Evolutionary conservation across 176 grass and related monocot species (phyloP).

Genomic region (Aegilops tauschii): DNA sequence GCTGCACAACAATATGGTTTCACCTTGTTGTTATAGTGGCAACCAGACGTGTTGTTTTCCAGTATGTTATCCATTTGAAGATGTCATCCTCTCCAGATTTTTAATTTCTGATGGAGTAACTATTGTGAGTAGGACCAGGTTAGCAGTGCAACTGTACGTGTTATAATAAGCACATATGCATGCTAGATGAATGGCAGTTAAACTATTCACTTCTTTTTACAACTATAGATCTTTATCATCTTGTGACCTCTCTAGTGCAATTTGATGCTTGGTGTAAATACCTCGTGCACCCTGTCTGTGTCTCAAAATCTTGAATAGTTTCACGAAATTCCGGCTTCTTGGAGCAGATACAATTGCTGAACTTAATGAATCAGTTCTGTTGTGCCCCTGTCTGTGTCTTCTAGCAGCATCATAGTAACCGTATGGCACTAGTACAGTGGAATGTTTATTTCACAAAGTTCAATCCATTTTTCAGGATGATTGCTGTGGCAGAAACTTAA

Average conservation of each 20-base stretch:
- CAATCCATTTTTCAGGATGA: background rate
- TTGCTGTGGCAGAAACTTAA: background rate
- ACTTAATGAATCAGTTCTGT: background rate
- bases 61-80: background rate
- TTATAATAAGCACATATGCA: background rate
- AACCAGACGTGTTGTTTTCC: constrained; percentile 59
- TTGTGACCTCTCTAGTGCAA: background rate
- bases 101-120: background rate
- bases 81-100: background rate
- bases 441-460: background rate
- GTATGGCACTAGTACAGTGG: background rate
- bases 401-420: background rate
- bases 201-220: background rate
- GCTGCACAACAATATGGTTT: constrained; percentile 63
- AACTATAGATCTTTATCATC: background rate
- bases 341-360: background rate
- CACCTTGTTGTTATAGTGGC: constrained; percentile 65
- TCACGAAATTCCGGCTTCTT: background rate
- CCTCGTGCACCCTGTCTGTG: background rate
- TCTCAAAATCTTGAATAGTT: background rate
- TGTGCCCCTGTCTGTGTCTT: background rate
- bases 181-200: background rate
- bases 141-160: background rate
- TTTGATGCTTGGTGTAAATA: background rate
- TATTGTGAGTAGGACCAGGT: background rate